Conservation (phyloP, 345 rosid species). For the Syzygium aromaticum region DNA sequence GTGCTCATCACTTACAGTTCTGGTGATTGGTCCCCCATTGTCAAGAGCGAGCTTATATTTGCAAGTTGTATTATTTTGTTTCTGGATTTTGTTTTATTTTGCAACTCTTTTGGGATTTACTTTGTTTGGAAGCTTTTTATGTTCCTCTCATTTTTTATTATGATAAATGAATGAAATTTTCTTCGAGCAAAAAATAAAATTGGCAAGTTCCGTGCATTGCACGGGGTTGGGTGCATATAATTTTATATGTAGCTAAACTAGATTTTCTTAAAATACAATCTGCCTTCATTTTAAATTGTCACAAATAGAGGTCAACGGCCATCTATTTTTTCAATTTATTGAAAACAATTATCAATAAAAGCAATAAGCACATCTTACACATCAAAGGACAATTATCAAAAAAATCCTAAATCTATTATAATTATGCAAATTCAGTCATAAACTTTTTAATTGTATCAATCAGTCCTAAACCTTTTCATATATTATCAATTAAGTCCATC, state of each 20-base stretch:
- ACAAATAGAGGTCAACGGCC: background rate
- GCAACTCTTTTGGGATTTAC: background rate
- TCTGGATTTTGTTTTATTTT: background rate
- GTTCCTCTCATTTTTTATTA: too few relatives aligned
- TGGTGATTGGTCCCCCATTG: rapidly evolving
- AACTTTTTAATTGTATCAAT: too few relatives aligned
- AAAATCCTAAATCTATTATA: too few relatives aligned
- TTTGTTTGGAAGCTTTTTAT: too few relatives aligned
- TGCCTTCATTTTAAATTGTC: background rate
- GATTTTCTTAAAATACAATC: background rate
- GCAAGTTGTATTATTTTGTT: too few relatives aligned
- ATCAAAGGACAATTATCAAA: background rate
- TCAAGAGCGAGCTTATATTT: rapidly evolving
- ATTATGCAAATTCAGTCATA: too few relatives aligned
- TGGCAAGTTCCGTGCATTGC: background rate
- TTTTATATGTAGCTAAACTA: background rate
- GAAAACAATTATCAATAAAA: background rate
- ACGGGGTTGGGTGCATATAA: background rate
- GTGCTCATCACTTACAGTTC: too few relatives aligned
- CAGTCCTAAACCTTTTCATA: too few relatives aligned
- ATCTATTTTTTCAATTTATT: background rate
- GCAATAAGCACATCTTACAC: background rate
- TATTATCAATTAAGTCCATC: too few relatives aligned
- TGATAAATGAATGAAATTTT: too few relatives aligned
- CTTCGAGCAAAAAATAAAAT: too few relatives aligned